Conservation (phyloP, 345 rosid genomes). For the Eucalyptus sideroxylon region DNA sequence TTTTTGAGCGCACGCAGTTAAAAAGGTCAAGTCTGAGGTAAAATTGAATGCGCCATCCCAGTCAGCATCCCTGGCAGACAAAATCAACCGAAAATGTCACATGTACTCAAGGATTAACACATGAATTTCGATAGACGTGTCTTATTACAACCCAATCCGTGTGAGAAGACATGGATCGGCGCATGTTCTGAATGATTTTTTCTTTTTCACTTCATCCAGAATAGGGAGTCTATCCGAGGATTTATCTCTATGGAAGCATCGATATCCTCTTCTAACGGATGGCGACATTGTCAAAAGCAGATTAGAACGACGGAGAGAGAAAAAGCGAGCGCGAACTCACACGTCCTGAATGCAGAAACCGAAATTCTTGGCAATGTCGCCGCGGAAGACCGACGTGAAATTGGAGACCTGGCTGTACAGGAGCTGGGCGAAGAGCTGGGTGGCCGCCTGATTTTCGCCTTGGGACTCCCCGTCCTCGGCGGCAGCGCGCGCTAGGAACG, state of each 20-base stretch:
- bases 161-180: not conserved
- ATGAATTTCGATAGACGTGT: not conserved
- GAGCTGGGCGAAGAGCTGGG: conserved; percentile 25
- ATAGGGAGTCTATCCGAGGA: not conserved
- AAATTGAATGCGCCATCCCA: conserved; percentile 88
- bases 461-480: not conserved
- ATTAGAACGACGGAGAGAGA: not conserved
- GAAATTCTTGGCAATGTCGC: conserved; percentile 42
- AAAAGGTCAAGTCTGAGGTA: conserved; percentile 42
- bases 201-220: not conserved
- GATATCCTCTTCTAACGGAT: not conserved
- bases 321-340: conserved; percentile 25
- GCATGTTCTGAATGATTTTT: not conserved
- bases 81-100: not conserved
- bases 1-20: conserved; percentile 40
- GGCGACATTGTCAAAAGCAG: not conserved
- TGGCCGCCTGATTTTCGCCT: not conserved
- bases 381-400: conserved; percentile 42
- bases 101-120: not conserved
- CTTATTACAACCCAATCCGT: not conserved
- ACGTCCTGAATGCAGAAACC: conserved; percentile 85
- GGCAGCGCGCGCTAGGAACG: not conserved
- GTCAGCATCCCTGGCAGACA: conserved; percentile 50
- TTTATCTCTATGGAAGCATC: not conserved
- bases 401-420: conserved; percentile 36